Evolutionary conservation across 768 basidiomycete genomes (phyloP), one percentile per base, ranked within the genome.

Genomic region (Trametes cubensis): DNA sequence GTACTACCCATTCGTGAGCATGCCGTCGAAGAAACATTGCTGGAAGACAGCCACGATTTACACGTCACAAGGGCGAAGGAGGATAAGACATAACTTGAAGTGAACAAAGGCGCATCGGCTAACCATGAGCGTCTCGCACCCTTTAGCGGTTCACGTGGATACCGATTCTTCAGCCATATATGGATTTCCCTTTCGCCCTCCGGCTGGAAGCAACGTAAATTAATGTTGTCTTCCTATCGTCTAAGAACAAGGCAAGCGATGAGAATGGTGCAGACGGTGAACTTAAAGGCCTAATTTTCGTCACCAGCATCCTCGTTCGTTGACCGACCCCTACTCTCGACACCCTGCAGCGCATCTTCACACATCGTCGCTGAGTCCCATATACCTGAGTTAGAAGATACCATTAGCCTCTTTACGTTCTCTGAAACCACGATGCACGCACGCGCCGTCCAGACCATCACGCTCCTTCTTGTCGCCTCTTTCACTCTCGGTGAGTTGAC

Each of bases 361-460:
- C 34, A 39, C 6, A 18, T 28, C 15, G 8, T 18, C 11, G 10
- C n/a, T 18, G 38, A 11, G 21, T 7, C 21, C 58, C 58, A 34
- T 55, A 61, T 61, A 61, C 60, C 60, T 49, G 54, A 20, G 45
- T 44, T 15, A 6, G 8, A 4, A 21, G 60, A 61, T 61, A 61
- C 60, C 60, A 61, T 45, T 25, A 23, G 14, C 38, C 20, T 18
- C 8, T 1, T 26, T 25, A 26, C 20, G 15, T 17, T 20, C 4
- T 42, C 25, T 30, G 21, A 54, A 49, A 40, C 25, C 47, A 56
- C 39, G 40, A 55, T 55, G 53, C 44, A 55, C 54, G 47, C 54
- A 50, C 54, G 60, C 60, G 54, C 30, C 55, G 38, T 50, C 30
- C 54, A 61, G 39, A 56, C 60, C 53, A 28, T 61, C 54, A 56